These are phyloP conservation scores for Boletus rubescentipes DNA, from an alignment of 768 basidiomycete genomes.

Conservation along the genomic window DNA sequence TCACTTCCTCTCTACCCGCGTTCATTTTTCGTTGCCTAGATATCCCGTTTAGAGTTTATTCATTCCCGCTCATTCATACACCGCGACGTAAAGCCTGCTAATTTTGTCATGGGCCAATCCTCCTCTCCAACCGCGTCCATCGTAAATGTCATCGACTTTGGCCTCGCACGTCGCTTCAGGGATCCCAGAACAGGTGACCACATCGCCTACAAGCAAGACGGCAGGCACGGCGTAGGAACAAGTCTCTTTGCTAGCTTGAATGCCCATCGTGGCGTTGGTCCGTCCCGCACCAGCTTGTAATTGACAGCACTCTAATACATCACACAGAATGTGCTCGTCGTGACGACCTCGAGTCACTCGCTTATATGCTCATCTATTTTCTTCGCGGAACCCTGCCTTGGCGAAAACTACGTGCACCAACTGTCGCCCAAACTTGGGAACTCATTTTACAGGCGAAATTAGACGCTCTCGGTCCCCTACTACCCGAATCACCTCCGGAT, in stretches of 20 bases:
- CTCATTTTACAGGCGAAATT: slow-evolving; percentile 74
- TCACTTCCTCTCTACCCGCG: slow-evolving; percentile 17
- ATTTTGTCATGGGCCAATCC: slow-evolving; percentile 87
- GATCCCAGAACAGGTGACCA: slow-evolving; percentile 64
- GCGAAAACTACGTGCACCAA: slow-evolving; percentile 67
- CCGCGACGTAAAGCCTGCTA: slow-evolving; percentile 97
- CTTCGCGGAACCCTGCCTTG: slow-evolving; percentile 76
- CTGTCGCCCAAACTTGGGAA: slow-evolving; percentile 72
- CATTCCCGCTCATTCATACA: slow-evolving; percentile 94
- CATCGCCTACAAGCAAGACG: slow-evolving; percentile 69
- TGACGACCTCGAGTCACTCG: slow-evolving; percentile 77
- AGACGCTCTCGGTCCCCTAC: slow-evolving; percentile 43
- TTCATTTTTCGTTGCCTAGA: slow-evolving; percentile 44
- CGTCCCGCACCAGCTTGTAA: slow-evolving; percentile 22
- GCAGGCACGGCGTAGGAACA: slow-evolving; percentile 78
- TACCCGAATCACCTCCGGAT: slow-evolving; percentile 18
- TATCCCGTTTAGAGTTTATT: slow-evolving; percentile 95
- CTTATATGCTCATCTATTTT: slow-evolving; percentile 84
- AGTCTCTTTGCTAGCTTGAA: slow-evolving; percentile 74
- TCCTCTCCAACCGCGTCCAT: slow-evolving; percentile 61
- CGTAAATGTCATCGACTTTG: slow-evolving; percentile 93
- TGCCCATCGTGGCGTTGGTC: slow-evolving; percentile 75
- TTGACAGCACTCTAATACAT: not conserved
- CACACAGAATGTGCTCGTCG: slow-evolving; percentile 66
- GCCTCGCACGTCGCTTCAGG: slow-evolving; percentile 77